Evolutionary conservation across 352 stramenopile species (phyloP), one percentile per base, ranked within the genome.

Genomic region (Globisporangium polare): DNA sequence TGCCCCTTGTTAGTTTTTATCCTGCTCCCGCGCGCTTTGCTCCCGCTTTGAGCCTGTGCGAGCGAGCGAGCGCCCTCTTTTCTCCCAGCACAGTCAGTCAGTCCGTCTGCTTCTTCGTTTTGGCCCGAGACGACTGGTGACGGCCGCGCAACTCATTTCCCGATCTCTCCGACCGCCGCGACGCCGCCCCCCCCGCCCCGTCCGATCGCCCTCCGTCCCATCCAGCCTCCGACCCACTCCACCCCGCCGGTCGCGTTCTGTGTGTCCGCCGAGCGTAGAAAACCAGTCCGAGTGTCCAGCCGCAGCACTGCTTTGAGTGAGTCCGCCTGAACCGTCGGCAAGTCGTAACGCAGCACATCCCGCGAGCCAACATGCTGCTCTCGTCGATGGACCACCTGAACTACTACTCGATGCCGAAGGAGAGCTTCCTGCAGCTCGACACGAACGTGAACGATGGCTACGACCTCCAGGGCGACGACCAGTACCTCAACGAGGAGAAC

Each of bases 321-420:
- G 18, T 42, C n/a, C 42, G 29, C 29, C 29, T 26, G 9, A 22
- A 17, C 43, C 43, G 47, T 53, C 46, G 7, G 26, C 47, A 35
- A 35, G 10, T 7, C 27, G 20, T 42, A 18, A 43, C 29, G 17
- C 50, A 55, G 50, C 42, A 55, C 29, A 22, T n/a, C 2, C 50
- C 24, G 10, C 17, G 15, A 24, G 22, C 7, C 63, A 74, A 43
- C 15, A 92, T 92, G 83, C 65, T 92, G 60, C 75, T 92, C 37
- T 90, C 83, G 61, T 88, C 80, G 33, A 90, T 92, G 78, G 81
- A 92, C 65, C 83, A 90, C 57, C 71, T 92, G 55, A 87, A 85
- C 72, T 92, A 90, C 67, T 92, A 92, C 69, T 74, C 78, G 63
- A 88, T 90, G 74, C 69, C 72, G 41, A 92, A 90, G 71, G 78